These are phyloP conservation scores for Macrolepiota fuliginosa DNA, from an alignment of 768 basidiomycete genomes.

Conservation along the genomic window DNA sequence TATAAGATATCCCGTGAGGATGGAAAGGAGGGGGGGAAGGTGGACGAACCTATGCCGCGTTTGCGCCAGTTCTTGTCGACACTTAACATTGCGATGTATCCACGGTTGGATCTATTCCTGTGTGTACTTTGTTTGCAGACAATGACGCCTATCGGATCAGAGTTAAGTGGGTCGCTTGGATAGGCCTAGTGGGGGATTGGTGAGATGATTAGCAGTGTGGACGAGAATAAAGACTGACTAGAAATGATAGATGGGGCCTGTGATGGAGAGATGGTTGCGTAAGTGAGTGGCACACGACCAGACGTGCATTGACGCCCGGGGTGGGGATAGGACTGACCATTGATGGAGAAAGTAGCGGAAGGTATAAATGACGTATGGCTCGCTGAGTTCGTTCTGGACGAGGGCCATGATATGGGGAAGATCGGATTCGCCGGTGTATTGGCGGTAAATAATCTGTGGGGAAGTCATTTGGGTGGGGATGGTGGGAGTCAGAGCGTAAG, in stretches of 20 bases:
- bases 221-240: conserved; percentile 41
- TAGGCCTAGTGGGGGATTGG: conserved; percentile 45
- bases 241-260: conserved; percentile 89
- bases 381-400: conserved; percentile 89
- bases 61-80: conserved; percentile 83
- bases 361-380: conserved; percentile 95
- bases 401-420: conserved; percentile 82
- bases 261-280: conserved; percentile 15
- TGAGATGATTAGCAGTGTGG: background rate
- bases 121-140: conserved; percentile 97
- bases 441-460: conserved; percentile 56
- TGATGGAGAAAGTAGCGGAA: conserved; percentile 96
- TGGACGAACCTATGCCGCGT: conserved; percentile 82
- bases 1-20: conserved; percentile 47
- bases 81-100: conserved; percentile 98
- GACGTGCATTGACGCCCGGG: background rate
- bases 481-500: conserved; percentile 16
- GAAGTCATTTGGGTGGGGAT: conserved; percentile 21
- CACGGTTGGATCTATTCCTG: conserved; percentile 69
- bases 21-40: conserved; percentile 30
- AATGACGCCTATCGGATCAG: conserved; percentile 82
- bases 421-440: conserved; percentile 75
- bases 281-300: conserved; percentile 30
- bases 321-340: conserved; percentile 59
- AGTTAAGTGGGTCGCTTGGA: conserved; percentile 37